phyloP scores from a whole-genome alignment of 2,329 filamentous ascomycete genomes.

The Eutypella sp. region DNA sequence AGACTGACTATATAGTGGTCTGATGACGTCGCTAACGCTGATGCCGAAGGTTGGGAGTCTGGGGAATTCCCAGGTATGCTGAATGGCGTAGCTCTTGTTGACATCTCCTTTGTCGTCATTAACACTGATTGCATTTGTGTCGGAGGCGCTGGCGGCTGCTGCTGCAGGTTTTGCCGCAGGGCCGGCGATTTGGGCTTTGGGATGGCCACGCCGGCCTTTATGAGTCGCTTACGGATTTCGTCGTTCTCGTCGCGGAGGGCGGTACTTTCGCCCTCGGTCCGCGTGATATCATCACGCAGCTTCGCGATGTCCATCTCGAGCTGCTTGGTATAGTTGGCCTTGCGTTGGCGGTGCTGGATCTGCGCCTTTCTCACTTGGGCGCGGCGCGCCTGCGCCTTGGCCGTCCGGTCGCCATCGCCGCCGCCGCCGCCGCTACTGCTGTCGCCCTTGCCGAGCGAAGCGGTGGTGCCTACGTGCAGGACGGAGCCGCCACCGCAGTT shows the following conservation, averaged over 20 bases:
- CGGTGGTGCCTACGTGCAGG: not conserved
- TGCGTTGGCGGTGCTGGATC: constrained; percentile 51
- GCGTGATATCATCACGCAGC: constrained; percentile 42
- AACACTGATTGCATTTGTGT: not conserved
- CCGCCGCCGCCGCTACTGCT: constrained; percentile 3
- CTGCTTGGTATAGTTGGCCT: constrained; percentile 50
- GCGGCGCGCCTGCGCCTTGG: constrained; percentile 42
- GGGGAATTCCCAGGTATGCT: not conserved
- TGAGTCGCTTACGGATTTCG: constrained; percentile 32
- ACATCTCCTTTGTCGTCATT: not conserved
- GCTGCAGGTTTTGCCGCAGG: not conserved
- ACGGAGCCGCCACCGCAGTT: not conserved
- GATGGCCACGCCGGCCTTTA: constrained; percentile 13
- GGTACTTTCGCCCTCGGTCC: constrained; percentile 34
- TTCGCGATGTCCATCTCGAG: constrained; percentile 47
- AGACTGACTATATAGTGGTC: constrained; percentile 29
- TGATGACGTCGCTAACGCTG: not conserved
- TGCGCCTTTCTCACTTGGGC: constrained; percentile 50
- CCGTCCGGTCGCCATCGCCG: constrained; percentile 12
- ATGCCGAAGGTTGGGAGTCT: not conserved
- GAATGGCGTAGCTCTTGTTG: too few relatives aligned
- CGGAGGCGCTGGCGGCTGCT: not conserved
- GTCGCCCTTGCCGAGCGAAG: constrained; percentile 2
- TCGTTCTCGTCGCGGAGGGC: constrained; percentile 39
- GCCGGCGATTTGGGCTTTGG: not conserved